These are phyloP conservation scores for Panaeolus papilionaceus DNA, from an alignment of 768 basidiomycete species.

Conservation along the genomic window DNA sequence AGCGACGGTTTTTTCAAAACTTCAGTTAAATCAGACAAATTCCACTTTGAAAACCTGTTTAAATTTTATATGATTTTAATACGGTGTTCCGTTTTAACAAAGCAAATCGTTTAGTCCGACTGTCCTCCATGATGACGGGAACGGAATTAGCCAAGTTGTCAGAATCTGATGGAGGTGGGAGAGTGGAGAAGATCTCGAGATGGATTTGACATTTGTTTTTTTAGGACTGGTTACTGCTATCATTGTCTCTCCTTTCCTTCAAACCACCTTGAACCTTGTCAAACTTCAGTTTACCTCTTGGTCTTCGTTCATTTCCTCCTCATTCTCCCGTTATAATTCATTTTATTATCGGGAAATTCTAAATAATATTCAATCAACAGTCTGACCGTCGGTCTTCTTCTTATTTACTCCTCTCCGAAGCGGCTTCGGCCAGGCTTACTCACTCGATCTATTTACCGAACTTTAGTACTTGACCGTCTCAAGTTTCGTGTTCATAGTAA, in stretches of 20 bases:
- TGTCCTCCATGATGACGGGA: background rate
- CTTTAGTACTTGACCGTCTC: background rate
- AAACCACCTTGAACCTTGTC: background rate
- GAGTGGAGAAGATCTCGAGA: background rate
- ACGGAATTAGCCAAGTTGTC: slow-evolving; percentile 1
- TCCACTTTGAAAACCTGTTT: background rate
- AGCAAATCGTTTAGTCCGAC: background rate
- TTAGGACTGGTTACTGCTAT: background rate
- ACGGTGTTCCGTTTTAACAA: background rate
- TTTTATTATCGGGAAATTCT: background rate
- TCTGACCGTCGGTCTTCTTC: slow-evolving; percentile 5
- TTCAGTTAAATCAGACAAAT: no score
- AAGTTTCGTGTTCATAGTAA: background rate
- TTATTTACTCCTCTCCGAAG: slow-evolving; percentile 9
- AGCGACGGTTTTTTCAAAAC: background rate
- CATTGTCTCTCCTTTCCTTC: background rate
- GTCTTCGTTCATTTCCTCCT: background rate
- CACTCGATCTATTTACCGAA: slow-evolving; percentile 12
- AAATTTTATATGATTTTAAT: background rate
- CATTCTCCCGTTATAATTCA: background rate
- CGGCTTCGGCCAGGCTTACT: slow-evolving; percentile 5
- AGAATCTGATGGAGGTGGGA: slow-evolving; percentile 14
- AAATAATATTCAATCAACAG: background rate
- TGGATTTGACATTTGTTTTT: slow-evolving; percentile 8
- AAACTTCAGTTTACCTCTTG: background rate